These are phyloP conservation scores for Rubus parviflorus DNA, from an alignment of 306 rosid genomes.

Conservation along the genomic window DNA sequence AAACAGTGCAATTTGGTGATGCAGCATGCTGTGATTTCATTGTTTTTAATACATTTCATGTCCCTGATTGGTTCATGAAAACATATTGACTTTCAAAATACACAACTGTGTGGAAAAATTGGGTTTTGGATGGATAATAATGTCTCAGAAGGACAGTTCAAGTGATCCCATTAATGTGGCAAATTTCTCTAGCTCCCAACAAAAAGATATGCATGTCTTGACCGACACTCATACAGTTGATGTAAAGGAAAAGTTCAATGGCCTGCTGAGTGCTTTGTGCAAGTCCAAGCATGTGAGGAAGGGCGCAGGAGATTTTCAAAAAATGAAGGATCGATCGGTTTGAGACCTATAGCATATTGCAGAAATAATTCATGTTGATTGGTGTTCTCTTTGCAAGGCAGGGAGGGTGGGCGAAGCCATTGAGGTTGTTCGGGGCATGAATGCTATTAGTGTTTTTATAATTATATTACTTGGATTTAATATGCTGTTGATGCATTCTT, in stretches of 20 bases:
- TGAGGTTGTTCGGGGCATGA: too few relatives aligned
- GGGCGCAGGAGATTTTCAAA: slow-evolving; percentile 83
- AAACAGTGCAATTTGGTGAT: background rate
- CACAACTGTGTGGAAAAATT: slow-evolving; percentile 11
- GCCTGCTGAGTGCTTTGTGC: slow-evolving; percentile 70
- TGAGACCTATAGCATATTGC: slow-evolving; percentile 72
- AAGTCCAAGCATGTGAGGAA: slow-evolving; percentile 82
- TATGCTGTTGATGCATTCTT: slow-evolving; percentile 68
- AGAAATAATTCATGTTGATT: slow-evolving; percentile 34
- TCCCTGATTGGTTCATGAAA: too few relatives aligned
- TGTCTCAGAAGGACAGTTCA: slow-evolving; percentile 36
- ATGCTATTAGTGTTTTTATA: too few relatives aligned
- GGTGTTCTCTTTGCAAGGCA: too few relatives aligned
- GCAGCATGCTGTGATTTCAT: too few relatives aligned
- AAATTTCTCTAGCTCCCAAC: slow-evolving; percentile 40
- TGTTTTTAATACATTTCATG: too few relatives aligned
- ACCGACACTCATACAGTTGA: slow-evolving; percentile 62
- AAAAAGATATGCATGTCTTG: slow-evolving; percentile 47
- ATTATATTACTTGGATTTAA: slow-evolving; percentile 44
- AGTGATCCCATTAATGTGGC: slow-evolving; percentile 25
- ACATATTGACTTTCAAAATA: too few relatives aligned
- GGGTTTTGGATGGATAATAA: slow-evolving; percentile 19
- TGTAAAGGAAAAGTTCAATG: slow-evolving; percentile 78
- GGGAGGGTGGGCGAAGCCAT: too few relatives aligned
- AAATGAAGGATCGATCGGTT: slow-evolving; percentile 57